Percentiles rank a stretch among this genome's conserved stretches.
Evolutionary conservation across 306 rosid genomes (phyloP).

Genomic region (Cucumis sativus): Cucumber_9930_V3 NC_026661.2:18843001-18843500

Average conservation of each 20-base stretch:
- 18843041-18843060: neutral
- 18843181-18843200: neutral
- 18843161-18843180: constrained; percentile 14
- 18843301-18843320: constrained; percentile 67
- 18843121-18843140: constrained; percentile 90
- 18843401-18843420: too few relatives aligned
- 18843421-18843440: neutral
- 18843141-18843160: constrained; percentile 94
- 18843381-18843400: constrained; percentile 18
- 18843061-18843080: constrained; percentile 69
- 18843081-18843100: constrained; percentile 94
- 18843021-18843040: neutral
- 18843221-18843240: neutral
- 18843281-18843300: neutral
- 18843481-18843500: constrained; percentile 36
- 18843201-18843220: neutral
- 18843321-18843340: constrained; percentile 96
- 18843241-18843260: neutral
- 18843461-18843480: neutral
- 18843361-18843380: constrained; percentile 93
- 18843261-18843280: neutral
- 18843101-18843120: constrained; percentile 90
- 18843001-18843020: too few relatives aligned
- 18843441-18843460: neutral
- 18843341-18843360: constrained; percentile 93